These are phyloP conservation scores for Phytophthora hibernalis DNA, from an alignment of 352 stramenopile species.

Conservation along the genomic window DNA sequence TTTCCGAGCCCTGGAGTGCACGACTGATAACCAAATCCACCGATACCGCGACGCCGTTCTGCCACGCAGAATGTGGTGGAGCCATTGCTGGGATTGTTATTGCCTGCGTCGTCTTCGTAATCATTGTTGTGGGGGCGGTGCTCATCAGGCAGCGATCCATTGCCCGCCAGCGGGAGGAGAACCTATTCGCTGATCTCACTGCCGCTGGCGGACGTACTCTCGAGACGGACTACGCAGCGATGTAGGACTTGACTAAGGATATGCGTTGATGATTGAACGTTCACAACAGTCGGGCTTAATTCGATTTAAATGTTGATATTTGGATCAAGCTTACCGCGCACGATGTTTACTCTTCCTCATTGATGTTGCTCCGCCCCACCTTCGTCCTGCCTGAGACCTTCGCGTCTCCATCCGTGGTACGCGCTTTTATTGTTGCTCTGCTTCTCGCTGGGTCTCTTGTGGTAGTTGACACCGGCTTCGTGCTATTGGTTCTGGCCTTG, in stretches of 20 bases:
- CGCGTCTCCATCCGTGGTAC: not conserved
- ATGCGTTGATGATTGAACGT: too few species aligned
- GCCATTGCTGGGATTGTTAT: slow-evolving; percentile 31
- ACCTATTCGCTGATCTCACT: slow-evolving; percentile 32
- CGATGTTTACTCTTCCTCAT: slow-evolving; percentile 28
- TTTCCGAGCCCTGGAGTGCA: too few species aligned
- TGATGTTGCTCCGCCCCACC: slow-evolving; percentile 26
- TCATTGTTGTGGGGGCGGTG: slow-evolving; percentile 24
- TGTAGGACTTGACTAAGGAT: slow-evolving; percentile 22
- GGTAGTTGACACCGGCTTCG: not conserved
- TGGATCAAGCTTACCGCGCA: not conserved
- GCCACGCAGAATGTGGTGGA: too few species aligned
- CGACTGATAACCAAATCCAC: too few species aligned
- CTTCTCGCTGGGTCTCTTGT: slow-evolving; percentile 6
- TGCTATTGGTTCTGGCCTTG: slow-evolving; percentile 5
- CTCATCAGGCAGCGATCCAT: slow-evolving; percentile 23
- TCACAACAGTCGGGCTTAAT: too few species aligned
- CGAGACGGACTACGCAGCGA: slow-evolving; percentile 34
- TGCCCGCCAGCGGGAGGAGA: slow-evolving; percentile 33
- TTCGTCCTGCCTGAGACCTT: slow-evolving; percentile 2
- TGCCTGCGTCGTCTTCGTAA: slow-evolving; percentile 20
- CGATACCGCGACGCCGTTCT: too few species aligned
- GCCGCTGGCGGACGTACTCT: slow-evolving; percentile 24
- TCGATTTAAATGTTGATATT: too few species aligned
- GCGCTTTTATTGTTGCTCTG: slow-evolving; percentile 13